Evolutionary conservation across 345 rosid species (phyloP), one percentile per base, ranked within the genome.

Genomic region (Euphorbia peplus): DNA sequence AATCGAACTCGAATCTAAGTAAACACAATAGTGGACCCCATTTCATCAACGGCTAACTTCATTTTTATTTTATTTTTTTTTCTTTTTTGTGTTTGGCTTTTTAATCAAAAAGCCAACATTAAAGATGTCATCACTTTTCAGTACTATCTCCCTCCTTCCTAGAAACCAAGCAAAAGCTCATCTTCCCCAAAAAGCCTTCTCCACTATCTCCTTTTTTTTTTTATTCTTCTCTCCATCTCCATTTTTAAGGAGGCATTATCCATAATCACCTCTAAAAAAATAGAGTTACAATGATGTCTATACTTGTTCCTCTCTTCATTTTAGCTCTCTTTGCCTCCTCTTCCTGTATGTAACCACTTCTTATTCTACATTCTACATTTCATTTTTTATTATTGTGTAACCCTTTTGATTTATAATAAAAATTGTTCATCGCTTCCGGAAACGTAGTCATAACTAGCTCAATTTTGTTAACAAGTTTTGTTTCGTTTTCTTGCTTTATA

Each of bases 141-240:
- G 29, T 28, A 2, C 39, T n/a, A n/a, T n/a, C n/a, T 65, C 46
- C 37, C 22, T 13, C 70, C 60, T 66, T 66, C 70, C 60, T 22
- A 22, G 70, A 66, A 66, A 53, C 60, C 60, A 53, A 66, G 44
- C 60, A 66, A 35, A n/a, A 22, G 60, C 57, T 54, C 13, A 35
- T 7, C 15, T 3, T 35, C 26, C 15, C 41, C 53, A 15, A 15
- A 5, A 21, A 39, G 5, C 21, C 22, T 16, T 0, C 65, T 48
- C 41, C 44, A 18, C 53, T 47, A 1, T 2, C 28, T 13, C 35
- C 1, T 3, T 35, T 28, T 37, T 21, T 9, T 2, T 26, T 37
- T 60, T n/a, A n/a, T 35, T 18, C 13, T 16, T 25, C 68, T 22
- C 39, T 24, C 52, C 25, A 55, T 25, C 46, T 9, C 19, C 64